Evolutionary conservation across 257 asterid species (phyloP).

Genomic region (Lantana camara): DNA sequence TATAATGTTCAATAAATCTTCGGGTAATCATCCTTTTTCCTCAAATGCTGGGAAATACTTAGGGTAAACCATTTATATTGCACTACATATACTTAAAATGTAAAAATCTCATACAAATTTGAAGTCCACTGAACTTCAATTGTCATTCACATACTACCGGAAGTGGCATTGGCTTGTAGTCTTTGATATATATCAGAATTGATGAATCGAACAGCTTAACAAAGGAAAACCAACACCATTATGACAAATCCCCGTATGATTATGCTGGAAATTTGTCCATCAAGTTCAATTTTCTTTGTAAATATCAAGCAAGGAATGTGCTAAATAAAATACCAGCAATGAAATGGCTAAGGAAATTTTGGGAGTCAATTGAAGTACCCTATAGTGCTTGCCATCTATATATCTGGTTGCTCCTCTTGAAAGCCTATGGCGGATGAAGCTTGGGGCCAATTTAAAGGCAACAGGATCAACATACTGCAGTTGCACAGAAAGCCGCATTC

Average conservation of each 20-base stretch:
- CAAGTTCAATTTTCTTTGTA: constrained; percentile 7
- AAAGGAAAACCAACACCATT: background rate
- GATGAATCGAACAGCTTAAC: too few relatives aligned
- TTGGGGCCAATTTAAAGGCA: constrained; percentile 69
- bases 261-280: background rate
- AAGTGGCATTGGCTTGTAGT: too few relatives aligned
- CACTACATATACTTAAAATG: too few relatives aligned
- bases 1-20: background rate
- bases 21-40: background rate
- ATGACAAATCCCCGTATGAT: background rate
- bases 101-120: background rate
- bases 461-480: constrained; percentile 87
- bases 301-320: background rate
- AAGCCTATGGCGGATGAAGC: constrained; percentile 65
- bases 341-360: constrained; percentile 8
- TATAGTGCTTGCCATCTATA: constrained; percentile 75
- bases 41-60: background rate
- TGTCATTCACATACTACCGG: too few relatives aligned
- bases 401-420: constrained; percentile 81
- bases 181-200: too few relatives aligned
- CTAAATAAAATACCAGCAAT: constrained; percentile 5
- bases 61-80: background rate
- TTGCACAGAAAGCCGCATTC: constrained; percentile 20
- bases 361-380: constrained; percentile 50
- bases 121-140: background rate